Conservation (phyloP, 768 basidiomycete species). For the Agrocybe chaxingu region DNA sequence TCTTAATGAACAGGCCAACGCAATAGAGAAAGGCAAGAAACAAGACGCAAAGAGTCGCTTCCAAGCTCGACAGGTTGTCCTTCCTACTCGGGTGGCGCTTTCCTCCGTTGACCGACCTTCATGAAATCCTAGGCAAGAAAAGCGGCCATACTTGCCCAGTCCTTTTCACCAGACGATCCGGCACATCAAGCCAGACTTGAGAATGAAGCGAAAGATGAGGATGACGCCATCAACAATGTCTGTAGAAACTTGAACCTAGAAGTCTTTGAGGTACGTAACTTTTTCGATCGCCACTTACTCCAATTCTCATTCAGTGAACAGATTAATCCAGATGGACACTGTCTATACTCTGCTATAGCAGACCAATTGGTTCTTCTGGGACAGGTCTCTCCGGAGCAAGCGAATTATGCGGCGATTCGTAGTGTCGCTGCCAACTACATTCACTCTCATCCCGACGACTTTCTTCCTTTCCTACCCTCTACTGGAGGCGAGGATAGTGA, state of each 20-base stretch:
- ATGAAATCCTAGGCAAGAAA: slow-evolving; percentile 56
- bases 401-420: slow-evolving; percentile 62
- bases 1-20: slow-evolving; percentile 29
- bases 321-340: slow-evolving; percentile 96
- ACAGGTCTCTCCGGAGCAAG: slow-evolving; percentile 53
- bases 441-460: slow-evolving; percentile 78
- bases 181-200: slow-evolving; percentile 58
- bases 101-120: slow-evolving; percentile 4
- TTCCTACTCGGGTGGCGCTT: neutral
- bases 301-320: slow-evolving; percentile 25
- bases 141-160: slow-evolving; percentile 59
- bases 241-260: slow-evolving; percentile 66
- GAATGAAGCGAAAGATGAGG: slow-evolving; percentile 67
- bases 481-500: slow-evolving; percentile 64
- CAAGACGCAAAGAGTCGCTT: slow-evolving; percentile 62
- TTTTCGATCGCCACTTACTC: neutral
- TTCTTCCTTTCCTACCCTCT: slow-evolving; percentile 88
- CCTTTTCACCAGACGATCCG: slow-evolving; percentile 48
- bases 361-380: slow-evolving; percentile 84
- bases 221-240: slow-evolving; percentile 55
- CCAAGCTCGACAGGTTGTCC: slow-evolving; percentile 65
- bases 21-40: slow-evolving; percentile 33
- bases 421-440: slow-evolving; percentile 79
- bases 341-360: slow-evolving; percentile 90
- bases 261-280: slow-evolving; percentile 54